phyloP scores from a whole-genome alignment of 768 basidiomycete species.

The Lentinus brumalis region DNA sequence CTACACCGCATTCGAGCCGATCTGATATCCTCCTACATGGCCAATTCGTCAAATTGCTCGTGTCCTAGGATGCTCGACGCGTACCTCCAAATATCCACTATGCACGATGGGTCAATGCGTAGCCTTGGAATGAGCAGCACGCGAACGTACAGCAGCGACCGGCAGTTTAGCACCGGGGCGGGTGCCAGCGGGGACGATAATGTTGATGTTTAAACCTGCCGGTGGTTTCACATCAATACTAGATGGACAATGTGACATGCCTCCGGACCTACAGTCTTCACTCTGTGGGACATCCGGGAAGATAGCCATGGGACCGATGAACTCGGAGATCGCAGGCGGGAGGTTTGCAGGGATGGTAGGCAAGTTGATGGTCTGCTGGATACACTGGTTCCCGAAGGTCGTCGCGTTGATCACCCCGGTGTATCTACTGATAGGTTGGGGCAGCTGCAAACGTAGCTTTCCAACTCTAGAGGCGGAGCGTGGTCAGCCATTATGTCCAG shows the following conservation, averaged over 20 bases:
- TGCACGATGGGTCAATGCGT: too few species aligned
- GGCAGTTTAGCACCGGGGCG: slow-evolving; percentile 48
- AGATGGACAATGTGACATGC: neutral
- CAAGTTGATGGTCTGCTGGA: slow-evolving; percentile 41
- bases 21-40: slow-evolving; percentile 3
- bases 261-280: slow-evolving; percentile 8
- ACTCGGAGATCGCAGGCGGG: slow-evolving; percentile 32
- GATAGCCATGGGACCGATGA: neutral
- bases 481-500: neutral
- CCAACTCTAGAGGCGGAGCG: slow-evolving; percentile 31
- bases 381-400: slow-evolving; percentile 46
- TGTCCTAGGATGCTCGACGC: neutral
- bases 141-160: slow-evolving; percentile 49
- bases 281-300: slow-evolving; percentile 6
- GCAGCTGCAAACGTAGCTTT: slow-evolving; percentile 45
- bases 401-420: slow-evolving; percentile 41
- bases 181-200: slow-evolving; percentile 46
- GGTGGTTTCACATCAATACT: neutral
- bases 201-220: slow-evolving; percentile 54
- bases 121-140: too few species aligned
- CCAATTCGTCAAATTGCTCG: neutral
- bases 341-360: slow-evolving; percentile 42
- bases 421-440: slow-evolving; percentile 40
- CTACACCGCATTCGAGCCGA: slow-evolving; percentile 14
- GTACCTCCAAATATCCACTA: slow-evolving; percentile 56